Percentiles rank a stretch among this genome's conserved stretches.
Conservation (phyloP, 2,329 filamentous ascomycete species). For the Aspergillus fructus region DNA sequence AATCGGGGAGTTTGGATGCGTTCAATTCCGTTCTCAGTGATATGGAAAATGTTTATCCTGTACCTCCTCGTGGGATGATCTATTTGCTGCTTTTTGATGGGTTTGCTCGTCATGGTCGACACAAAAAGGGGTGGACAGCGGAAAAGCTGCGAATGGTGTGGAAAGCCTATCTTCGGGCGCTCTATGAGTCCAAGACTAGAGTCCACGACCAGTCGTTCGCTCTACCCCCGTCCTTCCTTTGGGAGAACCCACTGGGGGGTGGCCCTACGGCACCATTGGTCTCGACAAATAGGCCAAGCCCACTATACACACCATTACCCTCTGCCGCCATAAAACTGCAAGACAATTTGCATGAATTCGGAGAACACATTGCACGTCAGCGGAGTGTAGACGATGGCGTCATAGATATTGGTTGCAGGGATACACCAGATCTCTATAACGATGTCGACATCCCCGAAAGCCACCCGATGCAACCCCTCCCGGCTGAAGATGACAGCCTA, state of each 20-base stretch:
- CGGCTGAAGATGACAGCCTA: slow-evolving; percentile 9
- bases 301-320: slow-evolving; percentile 28
- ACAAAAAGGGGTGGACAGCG: slow-evolving; percentile 69
- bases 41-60: slow-evolving; percentile 66
- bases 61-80: slow-evolving; percentile 71
- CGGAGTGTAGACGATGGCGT: slow-evolving; percentile 9
- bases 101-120: slow-evolving; percentile 71
- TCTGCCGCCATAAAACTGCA: slow-evolving; percentile 9
- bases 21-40: slow-evolving; percentile 73
- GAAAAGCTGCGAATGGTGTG: slow-evolving; percentile 68
- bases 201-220: slow-evolving; percentile 19
- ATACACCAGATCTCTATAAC: slow-evolving; percentile 2
- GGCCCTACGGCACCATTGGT: slow-evolving; percentile 6
- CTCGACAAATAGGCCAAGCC: slow-evolving; percentile 13
- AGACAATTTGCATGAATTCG: slow-evolving; percentile 3
- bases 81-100: slow-evolving; percentile 82
- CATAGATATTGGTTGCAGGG: not conserved
- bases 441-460: slow-evolving; percentile 17
- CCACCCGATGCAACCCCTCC: slow-evolving; percentile 4
- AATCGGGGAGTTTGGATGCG: slow-evolving; percentile 68
- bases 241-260: slow-evolving; percentile 32
- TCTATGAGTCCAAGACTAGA: slow-evolving; percentile 37
- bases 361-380: slow-evolving; percentile 8
- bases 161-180: slow-evolving; percentile 57
- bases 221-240: slow-evolving; percentile 19